These are phyloP conservation scores for Coemansia sp. DNA, from an alignment of 192 early-diverging fungal species.

Conservation along the genomic window DNA sequence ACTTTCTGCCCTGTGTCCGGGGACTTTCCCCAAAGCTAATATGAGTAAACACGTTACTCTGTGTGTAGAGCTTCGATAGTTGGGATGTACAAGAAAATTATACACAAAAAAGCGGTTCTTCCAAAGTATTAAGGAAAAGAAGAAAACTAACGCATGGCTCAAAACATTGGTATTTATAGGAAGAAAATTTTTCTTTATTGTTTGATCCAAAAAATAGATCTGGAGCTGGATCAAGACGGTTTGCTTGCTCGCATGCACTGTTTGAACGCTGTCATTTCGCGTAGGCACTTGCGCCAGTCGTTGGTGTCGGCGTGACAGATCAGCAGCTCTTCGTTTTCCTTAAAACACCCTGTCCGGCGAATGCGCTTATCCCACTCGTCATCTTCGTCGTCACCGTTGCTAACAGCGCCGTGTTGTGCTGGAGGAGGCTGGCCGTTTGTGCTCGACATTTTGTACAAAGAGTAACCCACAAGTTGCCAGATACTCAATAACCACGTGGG, in stretches of 20 bases:
- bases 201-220: too few relatives aligned
- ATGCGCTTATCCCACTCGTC: conserved; percentile 82
- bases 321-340: conserved; percentile 78
- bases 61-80: conserved; percentile 54
- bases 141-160: neutral
- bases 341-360: conserved; percentile 72
- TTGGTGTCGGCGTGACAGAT: conserved; percentile 81
- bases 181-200: neutral
- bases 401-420: neutral
- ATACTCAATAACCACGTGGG: too few relatives aligned
- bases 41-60: conserved; percentile 17
- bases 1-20: conserved; percentile 58
- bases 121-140: conserved; percentile 51
- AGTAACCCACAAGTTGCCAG: too few relatives aligned
- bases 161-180: too few relatives aligned
- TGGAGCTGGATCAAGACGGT: too few relatives aligned
- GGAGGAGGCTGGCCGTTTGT: neutral
- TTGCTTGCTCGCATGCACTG: conserved; percentile 61
- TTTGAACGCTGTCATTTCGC: conserved; percentile 76
- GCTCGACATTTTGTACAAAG: neutral
- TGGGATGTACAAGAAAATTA: conserved; percentile 20
- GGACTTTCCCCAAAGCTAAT: conserved; percentile 57
- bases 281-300: conserved; percentile 84
- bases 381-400: conserved; percentile 60
- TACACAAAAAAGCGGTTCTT: conserved; percentile 49